Conservation (phyloP, 2,329 filamentous ascomycete species). For the Fusarium robinianum region DNA sequence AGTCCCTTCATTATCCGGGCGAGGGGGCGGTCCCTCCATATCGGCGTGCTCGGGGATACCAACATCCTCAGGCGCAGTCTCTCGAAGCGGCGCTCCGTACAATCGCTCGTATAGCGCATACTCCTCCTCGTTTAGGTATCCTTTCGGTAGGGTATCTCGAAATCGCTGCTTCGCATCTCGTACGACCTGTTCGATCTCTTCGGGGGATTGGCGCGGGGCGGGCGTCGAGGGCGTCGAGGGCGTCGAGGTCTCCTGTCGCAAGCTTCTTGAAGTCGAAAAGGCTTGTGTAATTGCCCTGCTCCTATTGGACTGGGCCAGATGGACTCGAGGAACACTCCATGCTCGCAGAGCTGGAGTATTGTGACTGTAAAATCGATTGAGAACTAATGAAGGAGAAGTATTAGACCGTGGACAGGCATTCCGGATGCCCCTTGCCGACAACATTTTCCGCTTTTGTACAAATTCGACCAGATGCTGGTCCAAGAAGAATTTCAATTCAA, state of each 20-base stretch:
- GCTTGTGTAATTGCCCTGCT: constrained; percentile 34
- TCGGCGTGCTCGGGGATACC: constrained; percentile 51
- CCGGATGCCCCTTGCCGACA: constrained; percentile 42
- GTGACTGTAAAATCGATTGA: constrained; percentile 15
- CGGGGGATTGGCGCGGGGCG: constrained; percentile 13
- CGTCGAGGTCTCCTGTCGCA: constrained; percentile 28
- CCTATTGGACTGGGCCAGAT: constrained; percentile 33
- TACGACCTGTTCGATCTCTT: constrained; percentile 65
- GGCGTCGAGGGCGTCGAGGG: no score
- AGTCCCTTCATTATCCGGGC: constrained; percentile 44
- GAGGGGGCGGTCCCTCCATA: constrained; percentile 35
- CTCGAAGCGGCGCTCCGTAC: constrained; percentile 75
- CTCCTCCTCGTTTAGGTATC: constrained; percentile 71
- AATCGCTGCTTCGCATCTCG: constrained; percentile 74
- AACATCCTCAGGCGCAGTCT: constrained; percentile 63
- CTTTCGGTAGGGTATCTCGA: constrained; percentile 75
- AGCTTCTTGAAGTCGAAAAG: constrained; percentile 38
- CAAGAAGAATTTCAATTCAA: constrained; percentile 11
- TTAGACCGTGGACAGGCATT: constrained; percentile 41
- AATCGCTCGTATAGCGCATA: constrained; percentile 76
- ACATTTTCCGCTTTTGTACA: constrained; percentile 39
- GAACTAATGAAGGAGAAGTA: constrained; percentile 19
- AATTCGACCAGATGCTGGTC: constrained; percentile 13
- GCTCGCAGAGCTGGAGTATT: constrained; percentile 22
- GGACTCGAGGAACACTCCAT: constrained; percentile 20